Percentiles rank a stretch among this genome's conserved stretches.
Conservation (phyloP, 1,139 yeast genomes). For the Scheffersomyces segobiensis region DNA sequence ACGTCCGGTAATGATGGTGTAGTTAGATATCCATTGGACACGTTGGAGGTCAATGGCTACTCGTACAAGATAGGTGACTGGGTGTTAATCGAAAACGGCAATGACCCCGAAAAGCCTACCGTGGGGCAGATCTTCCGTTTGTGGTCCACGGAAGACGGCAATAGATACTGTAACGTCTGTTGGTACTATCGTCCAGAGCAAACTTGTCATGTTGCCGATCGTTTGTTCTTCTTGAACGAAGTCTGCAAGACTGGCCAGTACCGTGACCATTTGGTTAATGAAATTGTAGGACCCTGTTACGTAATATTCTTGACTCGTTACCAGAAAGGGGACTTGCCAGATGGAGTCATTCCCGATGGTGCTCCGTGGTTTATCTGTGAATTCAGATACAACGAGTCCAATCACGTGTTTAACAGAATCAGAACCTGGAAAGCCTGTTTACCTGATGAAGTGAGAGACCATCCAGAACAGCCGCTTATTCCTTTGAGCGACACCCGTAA, state of each 20-base stretch:
- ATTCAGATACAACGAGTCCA: slow-evolving; percentile 87
- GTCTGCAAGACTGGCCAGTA: slow-evolving; percentile 97
- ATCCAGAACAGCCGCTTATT: slow-evolving; percentile 76
- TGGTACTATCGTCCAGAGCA: slow-evolving; percentile 99
- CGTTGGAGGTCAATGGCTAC: slow-evolving; percentile 69
- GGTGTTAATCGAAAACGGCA: slow-evolving; percentile 84
- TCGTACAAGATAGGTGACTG: slow-evolving; percentile 89
- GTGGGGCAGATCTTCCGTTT: slow-evolving; percentile 91
- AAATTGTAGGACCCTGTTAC: slow-evolving; percentile 89
- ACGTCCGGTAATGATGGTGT: slow-evolving; percentile 55
- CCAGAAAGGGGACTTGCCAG: slow-evolving; percentile 92
- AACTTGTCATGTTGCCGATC: slow-evolving; percentile 89
- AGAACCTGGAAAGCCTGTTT: slow-evolving; percentile 98
- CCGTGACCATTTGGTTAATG: slow-evolving; percentile 87
- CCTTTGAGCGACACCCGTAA: slow-evolving; percentile 58
- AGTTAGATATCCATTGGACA: slow-evolving; percentile 76
- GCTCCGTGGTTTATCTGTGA: slow-evolving; percentile 94
- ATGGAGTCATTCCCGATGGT: slow-evolving; percentile 56
- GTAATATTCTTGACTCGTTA: slow-evolving; percentile 93
- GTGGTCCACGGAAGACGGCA: slow-evolving; percentile 86
- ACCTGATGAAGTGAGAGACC: slow-evolving; percentile 92
- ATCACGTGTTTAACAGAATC: slow-evolving; percentile 87
- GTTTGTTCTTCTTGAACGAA: slow-evolving; percentile 88
- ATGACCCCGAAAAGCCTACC: slow-evolving; percentile 85
- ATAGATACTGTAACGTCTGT: slow-evolving; percentile 88